Evolutionary conservation across 2,329 filamentous ascomycete genomes (phyloP).

Genomic region (Calonectria pseudoreteaudii): DNA sequence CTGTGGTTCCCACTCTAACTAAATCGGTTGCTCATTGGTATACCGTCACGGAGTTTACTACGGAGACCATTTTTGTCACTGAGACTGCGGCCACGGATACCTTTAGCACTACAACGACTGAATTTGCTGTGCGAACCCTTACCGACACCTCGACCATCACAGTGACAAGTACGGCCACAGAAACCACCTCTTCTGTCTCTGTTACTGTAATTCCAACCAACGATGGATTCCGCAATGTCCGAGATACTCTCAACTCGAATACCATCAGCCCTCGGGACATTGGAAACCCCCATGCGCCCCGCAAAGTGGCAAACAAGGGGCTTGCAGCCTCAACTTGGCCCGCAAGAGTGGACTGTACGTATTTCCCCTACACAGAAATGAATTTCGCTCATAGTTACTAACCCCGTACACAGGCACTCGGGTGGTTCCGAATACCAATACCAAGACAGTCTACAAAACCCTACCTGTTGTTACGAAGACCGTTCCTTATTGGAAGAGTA

Average conservation of each 20-base stretch:
- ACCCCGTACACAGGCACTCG: neutral
- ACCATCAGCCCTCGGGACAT: neutral
- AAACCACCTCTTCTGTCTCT: neutral
- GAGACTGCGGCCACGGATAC: neutral
- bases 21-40: neutral
- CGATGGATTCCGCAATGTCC: neutral
- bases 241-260: neutral
- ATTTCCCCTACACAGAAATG: neutral
- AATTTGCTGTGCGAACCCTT: neutral
- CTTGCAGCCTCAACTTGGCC: neutral
- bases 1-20: neutral
- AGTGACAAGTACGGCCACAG: neutral
- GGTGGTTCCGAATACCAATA: neutral
- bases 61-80: neutral
- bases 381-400: too few relatives aligned
- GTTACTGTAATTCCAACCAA: neutral
- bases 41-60: neutral
- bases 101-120: neutral
- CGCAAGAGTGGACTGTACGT: neutral
- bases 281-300: neutral
- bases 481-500: neutral
- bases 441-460: neutral
- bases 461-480: neutral
- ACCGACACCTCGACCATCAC: neutral
- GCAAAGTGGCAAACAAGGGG: neutral